Base-by-base conservation (phyloP, 1,284 basidiomycete species). In the Cutaneotrichosporon arboriforme region DNA sequence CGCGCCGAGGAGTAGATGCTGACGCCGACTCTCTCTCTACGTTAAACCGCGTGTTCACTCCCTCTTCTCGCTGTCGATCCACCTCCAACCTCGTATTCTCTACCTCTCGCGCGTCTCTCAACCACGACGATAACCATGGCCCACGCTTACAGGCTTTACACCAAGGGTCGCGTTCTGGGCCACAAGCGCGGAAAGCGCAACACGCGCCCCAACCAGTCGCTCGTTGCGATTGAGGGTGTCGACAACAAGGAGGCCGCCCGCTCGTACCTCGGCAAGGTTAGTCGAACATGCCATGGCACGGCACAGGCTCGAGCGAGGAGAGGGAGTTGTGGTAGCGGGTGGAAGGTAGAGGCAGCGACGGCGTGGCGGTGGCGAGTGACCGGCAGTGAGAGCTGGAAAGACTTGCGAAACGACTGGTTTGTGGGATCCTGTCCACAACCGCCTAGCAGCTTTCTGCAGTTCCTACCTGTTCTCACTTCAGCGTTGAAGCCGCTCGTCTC, bases 141-240 rank as follows among this genome's bases (percentile, higher is more conserved):
- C 42, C 5, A 12, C 31, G 8, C n/a, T n/a, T 44, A 43, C 76
- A 92, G 91, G 46, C 84, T 97, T 74, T 97, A 97, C 84, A 80
- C 80, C 79, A 97, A 97, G 84, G 96, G 90, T 78, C 90, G 94
- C 73, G 86, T 98, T 74, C 83, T 97, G 74, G 90, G 92, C 67
- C 90, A 96, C 88, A 94, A 97, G 82, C 90, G 96, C 68, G 91
- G 89, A 68, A 97, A 97, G 83, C 87, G 90, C 77, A 97, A 96
- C 83, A 83, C 87, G 62, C 83, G 86, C 74, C 91, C 91, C 74
- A 94, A 94, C 82, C 96, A 92, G 64, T 90, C 91, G 56, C 85
- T 98, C 69, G 79, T 98, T 74, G 90, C 94, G 80, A 91, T 98
- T 75, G 94, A 98, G 81, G 94, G 94, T 76, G 93, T 97, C 55